Conservation (phyloP, 2,329 filamentous ascomycete species). For the Botrytis sinoallii region DNA sequence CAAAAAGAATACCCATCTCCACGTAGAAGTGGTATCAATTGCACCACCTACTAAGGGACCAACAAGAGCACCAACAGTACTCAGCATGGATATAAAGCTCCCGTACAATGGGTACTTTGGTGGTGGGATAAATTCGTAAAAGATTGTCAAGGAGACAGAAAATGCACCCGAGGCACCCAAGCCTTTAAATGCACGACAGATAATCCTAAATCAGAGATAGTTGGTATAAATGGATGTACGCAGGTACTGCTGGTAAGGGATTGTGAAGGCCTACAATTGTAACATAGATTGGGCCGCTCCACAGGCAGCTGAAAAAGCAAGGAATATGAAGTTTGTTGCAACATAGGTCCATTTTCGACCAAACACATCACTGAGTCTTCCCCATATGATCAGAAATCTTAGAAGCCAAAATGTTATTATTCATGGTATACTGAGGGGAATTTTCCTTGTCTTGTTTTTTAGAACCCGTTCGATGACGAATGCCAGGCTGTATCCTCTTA, state of each 20-base stretch:
- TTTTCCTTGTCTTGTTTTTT: not conserved
- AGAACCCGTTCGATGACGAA: too few species aligned
- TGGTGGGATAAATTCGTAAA: slow-evolving; percentile 49
- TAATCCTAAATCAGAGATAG: slow-evolving; percentile 44
- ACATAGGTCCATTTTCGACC: slow-evolving; percentile 6
- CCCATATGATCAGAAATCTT: not conserved
- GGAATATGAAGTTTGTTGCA: not conserved
- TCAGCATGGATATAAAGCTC: slow-evolving; percentile 19
- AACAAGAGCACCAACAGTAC: slow-evolving; percentile 23
- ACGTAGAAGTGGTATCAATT: slow-evolving; percentile 37
- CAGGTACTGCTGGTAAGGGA: not conserved
- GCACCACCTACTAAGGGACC: slow-evolving; percentile 38
- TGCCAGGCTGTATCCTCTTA: too few species aligned
- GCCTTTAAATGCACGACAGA: slow-evolving; percentile 41
- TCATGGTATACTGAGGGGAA: not conserved
- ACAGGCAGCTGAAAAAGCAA: not conserved
- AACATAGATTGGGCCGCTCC: not conserved
- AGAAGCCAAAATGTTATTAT: not conserved
- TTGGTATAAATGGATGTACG: slow-evolving; percentile 17
- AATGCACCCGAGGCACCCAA: too few species aligned
- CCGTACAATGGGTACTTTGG: slow-evolving; percentile 43
- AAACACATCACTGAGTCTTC: not conserved
- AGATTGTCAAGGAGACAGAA: slow-evolving; percentile 46
- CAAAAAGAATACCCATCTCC: slow-evolving; percentile 33
- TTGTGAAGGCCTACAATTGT: not conserved